A percentile compares a stretch with the other conserved stretches of the same genome.
phyloP scores from a whole-genome alignment of 192 early-diverging fungal genomes.

The Gorgonomyces haynaldii region DNA sequence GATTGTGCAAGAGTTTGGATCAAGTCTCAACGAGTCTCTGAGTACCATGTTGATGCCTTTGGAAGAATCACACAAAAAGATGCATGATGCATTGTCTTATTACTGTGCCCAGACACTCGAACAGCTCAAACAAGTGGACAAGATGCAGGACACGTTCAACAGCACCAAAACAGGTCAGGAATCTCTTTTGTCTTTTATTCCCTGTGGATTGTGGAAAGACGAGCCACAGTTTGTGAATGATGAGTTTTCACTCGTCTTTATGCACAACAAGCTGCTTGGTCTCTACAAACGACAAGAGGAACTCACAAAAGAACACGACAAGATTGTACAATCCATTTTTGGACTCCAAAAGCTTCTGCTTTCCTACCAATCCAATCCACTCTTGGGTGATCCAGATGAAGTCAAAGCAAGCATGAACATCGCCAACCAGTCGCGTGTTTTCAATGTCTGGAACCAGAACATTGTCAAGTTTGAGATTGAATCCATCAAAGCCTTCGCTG shows the following conservation, averaged over 20 bases:
- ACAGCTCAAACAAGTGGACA: slow-evolving; percentile 17
- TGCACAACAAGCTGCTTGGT: slow-evolving; percentile 57
- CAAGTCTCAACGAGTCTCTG: no score
- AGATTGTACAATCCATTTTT: slow-evolving; percentile 33
- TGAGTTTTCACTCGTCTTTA: slow-evolving; percentile 44
- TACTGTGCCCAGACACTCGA: slow-evolving; percentile 22
- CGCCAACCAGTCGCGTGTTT: slow-evolving; percentile 32
- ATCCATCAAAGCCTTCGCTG: slow-evolving; percentile 45
- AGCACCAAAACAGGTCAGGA: slow-evolving; percentile 2
- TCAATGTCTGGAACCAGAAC: slow-evolving; percentile 31
- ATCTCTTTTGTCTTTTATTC: slow-evolving; percentile 9
- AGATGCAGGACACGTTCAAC: not conserved
- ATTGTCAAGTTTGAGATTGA: slow-evolving; percentile 50
- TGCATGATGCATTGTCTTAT: slow-evolving; percentile 24
- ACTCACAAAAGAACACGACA: slow-evolving; percentile 36
- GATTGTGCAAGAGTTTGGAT: slow-evolving; percentile 55
- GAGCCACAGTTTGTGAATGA: slow-evolving; percentile 40
- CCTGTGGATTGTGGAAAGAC: slow-evolving; percentile 30
- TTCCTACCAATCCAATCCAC: slow-evolving; percentile 33
- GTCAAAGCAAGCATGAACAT: slow-evolving; percentile 49
- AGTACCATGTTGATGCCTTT: no score
- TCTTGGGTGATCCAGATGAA: slow-evolving; percentile 46
- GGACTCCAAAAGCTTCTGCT: slow-evolving; percentile 35
- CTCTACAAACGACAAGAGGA: slow-evolving; percentile 40
- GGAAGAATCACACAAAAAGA: not conserved